Conservation (phyloP, 202 grass and related monocot genomes). For the Musa balbisiana region DNA sequence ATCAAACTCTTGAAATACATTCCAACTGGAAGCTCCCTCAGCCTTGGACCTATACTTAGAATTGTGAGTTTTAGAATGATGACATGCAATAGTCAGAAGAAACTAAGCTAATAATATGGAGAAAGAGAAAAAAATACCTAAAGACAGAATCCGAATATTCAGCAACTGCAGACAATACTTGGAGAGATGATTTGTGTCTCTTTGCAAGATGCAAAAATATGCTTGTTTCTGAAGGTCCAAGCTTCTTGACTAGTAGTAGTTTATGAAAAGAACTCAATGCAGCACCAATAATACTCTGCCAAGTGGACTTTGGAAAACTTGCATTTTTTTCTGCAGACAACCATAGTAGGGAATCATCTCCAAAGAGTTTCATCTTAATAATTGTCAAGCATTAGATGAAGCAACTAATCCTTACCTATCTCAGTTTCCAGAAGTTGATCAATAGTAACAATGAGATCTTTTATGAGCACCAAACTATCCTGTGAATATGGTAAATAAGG, state of each 20-base stretch:
- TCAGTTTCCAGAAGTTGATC: slow-evolving; percentile 47
- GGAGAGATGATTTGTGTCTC: slow-evolving; percentile 58
- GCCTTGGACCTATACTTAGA: slow-evolving; percentile 15
- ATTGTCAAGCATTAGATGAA: slow-evolving; percentile 2
- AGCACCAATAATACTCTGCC: slow-evolving; percentile 69
- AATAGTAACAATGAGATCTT: slow-evolving; percentile 54
- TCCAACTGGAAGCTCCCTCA: neutral
- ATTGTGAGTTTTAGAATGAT: slow-evolving; percentile 11
- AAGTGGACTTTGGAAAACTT: slow-evolving; percentile 55
- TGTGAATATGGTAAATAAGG: slow-evolving; percentile 39
- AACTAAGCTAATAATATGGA: neutral
- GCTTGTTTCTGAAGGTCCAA: slow-evolving; percentile 38
- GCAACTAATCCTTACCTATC: slow-evolving; percentile 43
- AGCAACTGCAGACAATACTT: slow-evolving; percentile 69
- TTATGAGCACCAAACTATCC: slow-evolving; percentile 39
- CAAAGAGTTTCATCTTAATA: slow-evolving; percentile 3
- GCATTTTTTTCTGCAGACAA: slow-evolving; percentile 46
- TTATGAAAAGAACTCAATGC: slow-evolving; percentile 58
- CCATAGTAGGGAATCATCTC: slow-evolving; percentile 2
- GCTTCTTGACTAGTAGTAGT: slow-evolving; percentile 28
- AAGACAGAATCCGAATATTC: slow-evolving; percentile 63
- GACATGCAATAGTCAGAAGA: neutral
- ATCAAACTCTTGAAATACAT: slow-evolving; percentile 38
- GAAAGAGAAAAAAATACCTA: slow-evolving; percentile 33
- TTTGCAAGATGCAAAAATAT: slow-evolving; percentile 62